Conservation (phyloP, 306 rosid genomes). For the Vigna radiata region DNA sequence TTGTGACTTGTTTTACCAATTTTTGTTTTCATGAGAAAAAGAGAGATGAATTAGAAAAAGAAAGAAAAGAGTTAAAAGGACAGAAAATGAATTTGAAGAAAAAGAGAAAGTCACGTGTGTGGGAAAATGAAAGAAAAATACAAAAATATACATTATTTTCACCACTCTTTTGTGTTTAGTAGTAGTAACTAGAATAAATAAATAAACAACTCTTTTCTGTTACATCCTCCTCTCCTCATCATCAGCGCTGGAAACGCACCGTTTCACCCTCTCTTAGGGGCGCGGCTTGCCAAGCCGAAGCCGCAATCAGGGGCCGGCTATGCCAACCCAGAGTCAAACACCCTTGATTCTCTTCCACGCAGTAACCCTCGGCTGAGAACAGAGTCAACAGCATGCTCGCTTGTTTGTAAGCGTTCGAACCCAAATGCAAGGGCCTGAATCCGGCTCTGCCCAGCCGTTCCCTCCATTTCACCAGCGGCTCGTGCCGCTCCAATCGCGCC, state of each 20-base stretch:
- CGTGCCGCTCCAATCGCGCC: slow-evolving; percentile 84
- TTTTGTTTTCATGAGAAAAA: too few relatives aligned
- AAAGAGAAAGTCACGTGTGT: not conserved
- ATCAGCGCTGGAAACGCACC: not conserved
- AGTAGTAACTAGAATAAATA: not conserved
- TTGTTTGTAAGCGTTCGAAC: slow-evolving; percentile 77
- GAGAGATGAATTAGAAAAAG: not conserved
- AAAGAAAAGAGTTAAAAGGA: not conserved
- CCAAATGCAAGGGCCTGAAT: slow-evolving; percentile 43
- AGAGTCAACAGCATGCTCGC: slow-evolving; percentile 84
- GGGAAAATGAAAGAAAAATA: not conserved
- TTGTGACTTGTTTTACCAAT: too few relatives aligned
- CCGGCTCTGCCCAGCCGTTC: slow-evolving; percentile 63
- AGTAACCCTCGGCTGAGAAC: slow-evolving; percentile 57
- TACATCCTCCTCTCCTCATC: not conserved
- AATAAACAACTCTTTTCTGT: not conserved
- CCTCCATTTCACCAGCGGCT: slow-evolving; percentile 53
- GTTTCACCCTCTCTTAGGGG: not conserved
- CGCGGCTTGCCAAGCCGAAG: slow-evolving; percentile 6
- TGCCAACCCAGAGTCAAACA: slow-evolving; percentile 94
- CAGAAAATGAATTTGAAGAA: not conserved
- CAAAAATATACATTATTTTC: not conserved
- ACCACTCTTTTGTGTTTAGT: not conserved
- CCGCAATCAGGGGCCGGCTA: slow-evolving; percentile 49
- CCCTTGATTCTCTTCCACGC: slow-evolving; percentile 74